Evolutionary conservation across 768 basidiomycete species (phyloP).

Genomic region (Lactarius tabidus): DNA sequence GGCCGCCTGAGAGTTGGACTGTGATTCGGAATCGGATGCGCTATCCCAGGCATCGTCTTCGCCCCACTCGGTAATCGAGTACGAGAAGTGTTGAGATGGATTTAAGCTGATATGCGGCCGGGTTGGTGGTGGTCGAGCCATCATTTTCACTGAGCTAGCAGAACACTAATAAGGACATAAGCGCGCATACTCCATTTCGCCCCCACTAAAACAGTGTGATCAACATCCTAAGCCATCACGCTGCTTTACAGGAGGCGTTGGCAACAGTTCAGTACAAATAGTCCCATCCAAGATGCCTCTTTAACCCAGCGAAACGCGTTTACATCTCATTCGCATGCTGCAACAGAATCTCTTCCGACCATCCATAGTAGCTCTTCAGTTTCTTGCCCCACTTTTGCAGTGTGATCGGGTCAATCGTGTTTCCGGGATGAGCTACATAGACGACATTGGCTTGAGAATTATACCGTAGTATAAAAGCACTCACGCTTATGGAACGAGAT

Average conservation of each 20-base stretch:
- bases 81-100: conserved; percentile 24
- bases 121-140: conserved; percentile 28
- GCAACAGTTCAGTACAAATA: neutral
- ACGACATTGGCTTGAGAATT: neutral
- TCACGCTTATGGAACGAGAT: conserved; percentile 35
- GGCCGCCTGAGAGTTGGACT: conserved; percentile 12
- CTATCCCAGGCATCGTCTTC: conserved; percentile 38
- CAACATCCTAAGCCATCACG: conserved; percentile 4
- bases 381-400: conserved; percentile 30
- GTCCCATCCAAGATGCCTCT: neutral
- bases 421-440: conserved; percentile 31
- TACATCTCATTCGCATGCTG: conserved; percentile 11
- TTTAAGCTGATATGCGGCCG: conserved; percentile 28
- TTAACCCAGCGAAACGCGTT: neutral
- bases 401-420: conserved; percentile 29
- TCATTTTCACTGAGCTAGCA: conserved; percentile 4
- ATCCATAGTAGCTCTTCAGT: conserved; percentile 31
- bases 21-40: conserved; percentile 31
- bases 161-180: neutral
- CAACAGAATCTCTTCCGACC: conserved; percentile 29
- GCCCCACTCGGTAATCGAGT: conserved; percentile 29
- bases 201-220: conserved; percentile 15
- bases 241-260: conserved; percentile 8
- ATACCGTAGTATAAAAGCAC: neutral
- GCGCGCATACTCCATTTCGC: neutral